Percentiles rank a stretch among this genome's conserved stretches.
phyloP scores from a whole-genome alignment of 352 stramenopile genomes.

The Synura sp. region DNA sequence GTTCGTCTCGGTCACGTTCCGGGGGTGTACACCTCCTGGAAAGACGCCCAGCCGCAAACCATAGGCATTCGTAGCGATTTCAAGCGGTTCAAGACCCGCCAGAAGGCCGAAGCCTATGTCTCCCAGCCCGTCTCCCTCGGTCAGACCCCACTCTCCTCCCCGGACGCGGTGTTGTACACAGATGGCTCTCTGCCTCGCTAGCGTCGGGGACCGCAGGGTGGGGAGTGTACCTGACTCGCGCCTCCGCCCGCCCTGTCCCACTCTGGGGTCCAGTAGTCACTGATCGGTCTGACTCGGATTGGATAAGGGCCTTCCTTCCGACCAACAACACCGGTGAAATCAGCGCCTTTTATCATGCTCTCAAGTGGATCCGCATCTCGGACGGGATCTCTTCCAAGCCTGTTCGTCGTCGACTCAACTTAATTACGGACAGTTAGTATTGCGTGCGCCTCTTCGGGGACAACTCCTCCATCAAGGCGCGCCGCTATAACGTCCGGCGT shows the following conservation, averaged over 20 bases:
- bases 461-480: neutral
- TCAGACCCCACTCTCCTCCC: too few species aligned
- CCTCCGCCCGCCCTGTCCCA: neutral
- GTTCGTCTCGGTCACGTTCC: too few species aligned
- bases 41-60: neutral
- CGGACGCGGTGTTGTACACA: neutral
- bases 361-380: neutral
- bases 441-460: too few species aligned
- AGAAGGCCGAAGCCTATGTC: too few species aligned
- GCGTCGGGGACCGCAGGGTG: neutral
- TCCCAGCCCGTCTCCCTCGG: neutral
- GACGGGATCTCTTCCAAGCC: neutral
- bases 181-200: neutral
- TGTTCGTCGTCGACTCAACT: neutral
- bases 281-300: conserved; percentile 13
- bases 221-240: neutral
- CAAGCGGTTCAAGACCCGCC: too few species aligned
- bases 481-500: neutral
- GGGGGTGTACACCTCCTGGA: too few species aligned
- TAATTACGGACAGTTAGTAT: conserved; percentile 1
- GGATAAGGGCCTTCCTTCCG: neutral
- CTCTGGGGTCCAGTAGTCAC: neutral
- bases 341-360: neutral
- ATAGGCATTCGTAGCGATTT: conserved; percentile 6
- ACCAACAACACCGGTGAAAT: conserved; percentile 10